Conservation (phyloP, 2,329 filamentous ascomycete genomes). For the Cladosporium phlei region DNA sequence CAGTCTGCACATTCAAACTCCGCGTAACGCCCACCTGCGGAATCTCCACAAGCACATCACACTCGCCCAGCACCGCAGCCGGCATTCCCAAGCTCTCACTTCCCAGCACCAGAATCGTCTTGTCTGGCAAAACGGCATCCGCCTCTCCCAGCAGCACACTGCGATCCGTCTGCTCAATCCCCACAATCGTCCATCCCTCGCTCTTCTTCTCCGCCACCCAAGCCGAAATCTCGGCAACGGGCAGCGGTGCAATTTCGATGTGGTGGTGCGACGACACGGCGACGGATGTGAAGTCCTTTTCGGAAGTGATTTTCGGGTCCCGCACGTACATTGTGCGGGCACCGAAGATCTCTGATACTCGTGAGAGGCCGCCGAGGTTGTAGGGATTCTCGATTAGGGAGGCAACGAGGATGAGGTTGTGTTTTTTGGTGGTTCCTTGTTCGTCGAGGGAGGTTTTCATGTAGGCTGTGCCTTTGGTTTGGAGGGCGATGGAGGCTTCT, state of each 20-base stretch:
- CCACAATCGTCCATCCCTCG: constrained; percentile 49
- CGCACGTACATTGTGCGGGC: constrained; percentile 42
- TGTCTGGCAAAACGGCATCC: constrained; percentile 30
- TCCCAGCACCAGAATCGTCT: constrained; percentile 43
- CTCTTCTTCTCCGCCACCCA: constrained; percentile 40
- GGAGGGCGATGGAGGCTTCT: constrained; percentile 34
- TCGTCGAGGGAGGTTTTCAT: constrained; percentile 30
- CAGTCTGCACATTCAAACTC: constrained; percentile 54
- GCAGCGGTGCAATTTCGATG: constrained; percentile 39
- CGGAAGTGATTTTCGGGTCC: constrained; percentile 36
- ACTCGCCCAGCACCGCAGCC: constrained; percentile 42
- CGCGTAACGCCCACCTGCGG: constrained; percentile 48
- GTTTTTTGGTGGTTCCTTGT: constrained; percentile 24
- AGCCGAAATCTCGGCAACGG: constrained; percentile 22
- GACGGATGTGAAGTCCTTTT: constrained; percentile 48
- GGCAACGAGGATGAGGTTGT: constrained; percentile 44
- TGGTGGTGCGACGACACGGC: constrained; percentile 48
- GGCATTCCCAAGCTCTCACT: constrained; percentile 50
- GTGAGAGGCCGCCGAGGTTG: constrained; percentile 48
- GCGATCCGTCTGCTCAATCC: constrained; percentile 51
- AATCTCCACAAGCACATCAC: constrained; percentile 51
- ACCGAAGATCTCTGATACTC: constrained; percentile 50
- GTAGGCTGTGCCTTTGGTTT: constrained; percentile 48
- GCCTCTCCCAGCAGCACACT: constrained; percentile 41
- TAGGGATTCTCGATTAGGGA: constrained; percentile 48